Percentiles rank a stretch among this genome's conserved stretches.
phyloP scores from a whole-genome alignment of 1,284 basidiomycete genomes.

The Thelephora terrestris region DNA sequence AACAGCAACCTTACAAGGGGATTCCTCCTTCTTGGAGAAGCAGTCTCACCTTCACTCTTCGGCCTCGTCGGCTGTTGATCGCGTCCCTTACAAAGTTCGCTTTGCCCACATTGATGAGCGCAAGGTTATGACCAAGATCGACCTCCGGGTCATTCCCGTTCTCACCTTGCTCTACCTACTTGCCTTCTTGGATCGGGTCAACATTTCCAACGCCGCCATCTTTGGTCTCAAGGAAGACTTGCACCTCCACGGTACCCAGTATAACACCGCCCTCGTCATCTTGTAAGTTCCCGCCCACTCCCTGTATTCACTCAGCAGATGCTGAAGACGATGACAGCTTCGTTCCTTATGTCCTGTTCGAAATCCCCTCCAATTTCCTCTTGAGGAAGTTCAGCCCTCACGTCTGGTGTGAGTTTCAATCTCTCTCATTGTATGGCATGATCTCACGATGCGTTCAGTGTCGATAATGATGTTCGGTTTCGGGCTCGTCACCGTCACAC shows the following conservation, averaged over 20 bases:
- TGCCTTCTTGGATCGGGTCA: conserved; percentile 25
- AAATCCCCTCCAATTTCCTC: conserved; percentile 23
- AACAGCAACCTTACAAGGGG: background rate
- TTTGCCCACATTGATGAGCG: conserved; percentile 17
- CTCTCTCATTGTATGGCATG: background rate
- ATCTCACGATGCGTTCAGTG: conserved; percentile 10
- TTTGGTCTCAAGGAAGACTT: conserved; percentile 22
- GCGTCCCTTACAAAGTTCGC: conserved; percentile 13
- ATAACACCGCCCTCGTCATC: conserved; percentile 22
- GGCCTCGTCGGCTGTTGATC: conserved; percentile 10
- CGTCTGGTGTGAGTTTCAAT: conserved; percentile 19
- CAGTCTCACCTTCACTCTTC: conserved; percentile 1
- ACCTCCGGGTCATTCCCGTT: conserved; percentile 20
- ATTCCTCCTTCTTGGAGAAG: conserved; percentile 9
- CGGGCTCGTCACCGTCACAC: conserved; percentile 24
- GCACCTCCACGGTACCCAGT: conserved; percentile 18
- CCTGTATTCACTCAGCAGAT: background rate
- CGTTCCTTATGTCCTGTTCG: conserved; percentile 23
- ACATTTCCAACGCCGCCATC: conserved; percentile 22
- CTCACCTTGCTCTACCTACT: conserved; percentile 21
- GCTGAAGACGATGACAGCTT: conserved; percentile 14
- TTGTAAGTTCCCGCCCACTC: conserved; percentile 17
- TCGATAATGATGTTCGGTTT: conserved; percentile 25
- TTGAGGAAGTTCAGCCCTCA: conserved; percentile 23
- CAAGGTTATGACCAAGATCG: conserved; percentile 22